Evolutionary conservation across 2,329 filamentous ascomycete genomes (phyloP), one percentile per base, ranked within the genome.

Genomic region (Pseudogymnoascus sp.): DNA sequence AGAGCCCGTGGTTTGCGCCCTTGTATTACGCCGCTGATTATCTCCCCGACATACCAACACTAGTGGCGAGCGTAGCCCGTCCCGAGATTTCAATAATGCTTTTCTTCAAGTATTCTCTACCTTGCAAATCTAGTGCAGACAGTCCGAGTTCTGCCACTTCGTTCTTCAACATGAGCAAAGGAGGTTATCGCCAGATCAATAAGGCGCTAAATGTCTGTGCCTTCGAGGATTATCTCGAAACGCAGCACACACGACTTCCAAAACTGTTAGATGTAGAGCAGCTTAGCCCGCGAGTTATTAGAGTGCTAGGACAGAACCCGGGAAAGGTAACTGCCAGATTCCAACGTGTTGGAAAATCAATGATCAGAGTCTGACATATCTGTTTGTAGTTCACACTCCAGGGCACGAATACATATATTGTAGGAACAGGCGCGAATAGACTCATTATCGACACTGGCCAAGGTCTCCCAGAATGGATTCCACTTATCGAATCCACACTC

Each of bases 361-460:
- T 35, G 42, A 31, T 61, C 24, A 14, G 33, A 14, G 33, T 3
- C 8, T 35, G 33, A 35, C 33, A 50, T 53, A 24, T 37, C 61
- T 31, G n/a, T 19, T 24, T 59, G 44, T 16, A 63, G 61, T 63
- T 64, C 21, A 65, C 62, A 62, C 61, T 63, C 53, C 88, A 71
- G 82, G 87, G 91, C 68, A 96, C 93, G 69, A 97, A 97, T 74
- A 97, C 93, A 42, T 97, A 97, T 74, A 83, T 97, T 29, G 71
- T 97, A 64, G 93, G 93, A 64, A 85, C 82, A 6, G 92, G 92
- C 2, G 72, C 78, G 2, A 77, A 77, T 8, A 86, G 93, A 13
- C 81, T 97, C 64, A 83, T 97, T 24, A 86, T 97, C 71, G 93
- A 97, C 76, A 96, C 92, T 0, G 93, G 89, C 61, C 87, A 96